A percentile compares a stretch with the other conserved stretches of the same genome.
These are phyloP conservation scores for Huntiella bhutanensis DNA, from an alignment of 2,329 filamentous ascomycete genomes.

Conservation along the genomic window DNA sequence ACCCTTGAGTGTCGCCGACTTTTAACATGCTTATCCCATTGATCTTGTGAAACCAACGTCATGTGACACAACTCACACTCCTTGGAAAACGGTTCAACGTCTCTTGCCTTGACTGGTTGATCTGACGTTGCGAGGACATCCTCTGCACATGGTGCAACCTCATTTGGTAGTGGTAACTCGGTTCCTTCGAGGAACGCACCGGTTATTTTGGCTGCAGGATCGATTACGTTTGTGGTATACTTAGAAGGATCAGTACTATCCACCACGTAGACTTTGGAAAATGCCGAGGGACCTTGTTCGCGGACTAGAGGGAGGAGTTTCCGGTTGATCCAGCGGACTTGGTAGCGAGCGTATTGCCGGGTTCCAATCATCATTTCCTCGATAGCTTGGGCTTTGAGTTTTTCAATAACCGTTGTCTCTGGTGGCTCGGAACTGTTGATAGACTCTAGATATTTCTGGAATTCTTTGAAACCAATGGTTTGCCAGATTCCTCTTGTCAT, in stretches of 20 bases:
- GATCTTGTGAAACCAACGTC: constrained; percentile 36
- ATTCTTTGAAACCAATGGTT: constrained; percentile 89
- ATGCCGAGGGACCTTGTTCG: constrained; percentile 29
- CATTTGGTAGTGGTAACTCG: constrained; percentile 30
- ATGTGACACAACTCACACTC: constrained; percentile 58
- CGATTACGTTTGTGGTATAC: constrained; percentile 46
- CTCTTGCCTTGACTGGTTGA: constrained; percentile 27
- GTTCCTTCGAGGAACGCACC: constrained; percentile 41
- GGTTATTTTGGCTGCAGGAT: constrained; percentile 44
- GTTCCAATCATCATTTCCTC: constrained; percentile 69
- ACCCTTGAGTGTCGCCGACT: constrained; percentile 20
- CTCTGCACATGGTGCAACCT: constrained; percentile 28
- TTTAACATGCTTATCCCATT: constrained; percentile 23
- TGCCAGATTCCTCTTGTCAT: constrained; percentile 79
- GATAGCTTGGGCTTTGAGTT: constrained; percentile 39
- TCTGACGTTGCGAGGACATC: constrained; percentile 28
- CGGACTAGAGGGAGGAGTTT: constrained; percentile 56
- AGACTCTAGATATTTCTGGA: constrained; percentile 49
- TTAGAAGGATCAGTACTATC: constrained; percentile 52
- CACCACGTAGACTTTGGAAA: constrained; percentile 52
- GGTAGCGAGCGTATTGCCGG: constrained; percentile 68
- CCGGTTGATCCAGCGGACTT: constrained; percentile 70
- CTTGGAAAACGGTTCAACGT: constrained; percentile 32
- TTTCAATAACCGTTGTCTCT: constrained; percentile 25
- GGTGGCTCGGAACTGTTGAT: constrained; percentile 16